These are phyloP conservation scores for Pseudopithomyces chartarum DNA, from an alignment of 2,329 filamentous ascomycete genomes.

Conservation along the genomic window DNA sequence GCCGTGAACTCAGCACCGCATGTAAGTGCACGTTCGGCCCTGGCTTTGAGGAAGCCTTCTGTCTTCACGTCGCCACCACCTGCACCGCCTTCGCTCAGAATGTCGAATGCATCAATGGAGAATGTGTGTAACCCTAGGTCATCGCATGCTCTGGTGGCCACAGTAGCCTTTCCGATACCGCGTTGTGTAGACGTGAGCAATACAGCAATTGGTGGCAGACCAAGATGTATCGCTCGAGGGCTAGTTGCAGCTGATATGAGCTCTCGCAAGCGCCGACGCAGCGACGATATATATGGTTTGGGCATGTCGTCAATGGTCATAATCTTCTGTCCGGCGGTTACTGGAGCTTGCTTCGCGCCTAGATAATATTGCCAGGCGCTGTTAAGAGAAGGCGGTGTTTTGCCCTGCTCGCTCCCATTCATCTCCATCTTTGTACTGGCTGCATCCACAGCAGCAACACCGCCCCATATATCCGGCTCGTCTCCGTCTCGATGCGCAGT, in stretches of 20 bases:
- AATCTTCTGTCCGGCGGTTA: conserved; percentile 62
- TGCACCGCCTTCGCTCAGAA: conserved; percentile 86
- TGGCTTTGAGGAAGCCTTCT: conserved; percentile 84
- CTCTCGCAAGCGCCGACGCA: conserved; percentile 73
- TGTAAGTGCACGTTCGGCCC: conserved; percentile 85
- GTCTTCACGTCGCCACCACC: conserved; percentile 93
- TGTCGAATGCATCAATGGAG: conserved; percentile 87
- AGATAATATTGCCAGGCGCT: conserved; percentile 92
- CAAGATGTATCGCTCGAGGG: conserved; percentile 80
- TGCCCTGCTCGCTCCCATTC: conserved; percentile 83
- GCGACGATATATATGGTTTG: conserved; percentile 49
- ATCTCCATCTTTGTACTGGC: conserved; percentile 88
- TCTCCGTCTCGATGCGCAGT: conserved; percentile 63
- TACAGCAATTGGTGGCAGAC: conserved; percentile 86
- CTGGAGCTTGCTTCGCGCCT: conserved; percentile 71
- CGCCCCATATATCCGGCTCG: conserved; percentile 78
- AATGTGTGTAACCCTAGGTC: conserved; percentile 93
- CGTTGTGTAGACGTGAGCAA: conserved; percentile 90
- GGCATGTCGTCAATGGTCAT: conserved; percentile 48
- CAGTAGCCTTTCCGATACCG: conserved; percentile 87
- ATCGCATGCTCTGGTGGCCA: conserved; percentile 76
- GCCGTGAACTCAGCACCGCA: conserved; percentile 85
- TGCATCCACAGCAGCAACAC: conserved; percentile 83
- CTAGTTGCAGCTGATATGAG: conserved; percentile 89
- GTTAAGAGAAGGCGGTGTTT: conserved; percentile 74